Evolutionary conservation across 768 basidiomycete species (phyloP), one percentile per base, ranked within the genome.

Genomic region (Tricholomella constricta): DNA sequence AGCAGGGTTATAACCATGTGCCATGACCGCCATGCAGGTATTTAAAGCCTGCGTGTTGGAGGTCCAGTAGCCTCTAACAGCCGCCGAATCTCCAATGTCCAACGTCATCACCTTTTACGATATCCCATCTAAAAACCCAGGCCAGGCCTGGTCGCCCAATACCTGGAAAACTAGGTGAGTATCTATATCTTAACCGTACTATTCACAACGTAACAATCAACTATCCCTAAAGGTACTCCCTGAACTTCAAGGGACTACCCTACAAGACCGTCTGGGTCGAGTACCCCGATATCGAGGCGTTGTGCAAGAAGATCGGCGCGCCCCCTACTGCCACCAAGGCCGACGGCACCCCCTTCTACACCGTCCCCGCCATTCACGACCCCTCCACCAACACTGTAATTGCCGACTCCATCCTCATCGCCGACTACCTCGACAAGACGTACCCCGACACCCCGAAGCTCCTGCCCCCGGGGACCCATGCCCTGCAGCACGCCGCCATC

Each of bases 81-180:
- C 5, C 19, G 19, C 23, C 8, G 10, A 15, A 38, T 15, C 25
- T 26, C 42, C n/a, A 50, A 51, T 52, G 40, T 58, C 55, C 20
- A 61, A 62, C 31, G 67, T 67, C 52, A 73, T 76, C 57, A 67
- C 61, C 20, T 65, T 79, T 43, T 81, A 78, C 63, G 80, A 80
- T 54, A 73, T 81, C 42, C 74, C 75, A 14, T 68, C 67, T 34
- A 62, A 57, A 35, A 51, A 65, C 1, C 45, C 58, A 2, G 52
- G 8, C 43, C 65, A 62, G 15, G 65, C 71, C 6, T 80, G 75
- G 72, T 77, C 76, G 6, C 74, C 76, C 8, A 80, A 78, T 52
- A 73, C 75, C 29, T 78, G 73, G 74, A 79, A 76, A 60, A 64
- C 66, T 11, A 60, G 80, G 79, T 75, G 36, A 45, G 66, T 25